phyloP scores from a whole-genome alignment of 2,329 filamentous ascomycete genomes.

The Chrysoporthe puriensis region DNA sequence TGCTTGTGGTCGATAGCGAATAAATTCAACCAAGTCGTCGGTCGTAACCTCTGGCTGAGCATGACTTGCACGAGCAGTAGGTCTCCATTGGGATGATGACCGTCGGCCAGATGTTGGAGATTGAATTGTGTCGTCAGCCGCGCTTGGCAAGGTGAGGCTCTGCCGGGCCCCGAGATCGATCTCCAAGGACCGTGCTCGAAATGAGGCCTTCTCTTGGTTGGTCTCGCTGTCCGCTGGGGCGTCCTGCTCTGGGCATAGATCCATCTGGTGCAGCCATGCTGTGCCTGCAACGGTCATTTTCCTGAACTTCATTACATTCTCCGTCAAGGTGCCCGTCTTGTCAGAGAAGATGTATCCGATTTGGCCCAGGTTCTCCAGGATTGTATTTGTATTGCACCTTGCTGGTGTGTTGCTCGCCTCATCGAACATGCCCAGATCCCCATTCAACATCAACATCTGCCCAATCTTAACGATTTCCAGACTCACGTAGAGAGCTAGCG shows the following conservation, averaged over 20 bases:
- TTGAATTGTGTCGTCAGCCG: constrained; percentile 27
- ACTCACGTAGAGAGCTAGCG: constrained; percentile 87
- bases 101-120: constrained; percentile 42
- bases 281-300: constrained; percentile 90
- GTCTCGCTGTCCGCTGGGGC: background rate
- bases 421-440: constrained; percentile 90
- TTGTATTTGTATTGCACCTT: constrained; percentile 89
- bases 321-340: constrained; percentile 92
- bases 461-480: constrained; percentile 85
- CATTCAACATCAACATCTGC: constrained; percentile 76
- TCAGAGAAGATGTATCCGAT: constrained; percentile 90
- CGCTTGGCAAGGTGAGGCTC: constrained; percentile 30
- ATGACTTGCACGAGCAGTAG: constrained; percentile 52
- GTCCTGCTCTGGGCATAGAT: constrained; percentile 53
- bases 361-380: constrained; percentile 91
- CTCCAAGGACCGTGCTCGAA: constrained; percentile 34
- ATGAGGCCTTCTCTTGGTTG: constrained; percentile 33
- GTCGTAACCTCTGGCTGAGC: constrained; percentile 66
- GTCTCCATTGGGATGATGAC: constrained; percentile 55
- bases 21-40: constrained; percentile 75
- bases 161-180: background rate
- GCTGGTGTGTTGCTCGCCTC: constrained; percentile 81
- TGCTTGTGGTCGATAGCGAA: constrained; percentile 74
- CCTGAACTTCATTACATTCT: constrained; percentile 94
- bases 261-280: constrained; percentile 83